Evolutionary conservation across 1,284 basidiomycete species (phyloP).

Genomic region (Laetiporus sulphureus): DNA sequence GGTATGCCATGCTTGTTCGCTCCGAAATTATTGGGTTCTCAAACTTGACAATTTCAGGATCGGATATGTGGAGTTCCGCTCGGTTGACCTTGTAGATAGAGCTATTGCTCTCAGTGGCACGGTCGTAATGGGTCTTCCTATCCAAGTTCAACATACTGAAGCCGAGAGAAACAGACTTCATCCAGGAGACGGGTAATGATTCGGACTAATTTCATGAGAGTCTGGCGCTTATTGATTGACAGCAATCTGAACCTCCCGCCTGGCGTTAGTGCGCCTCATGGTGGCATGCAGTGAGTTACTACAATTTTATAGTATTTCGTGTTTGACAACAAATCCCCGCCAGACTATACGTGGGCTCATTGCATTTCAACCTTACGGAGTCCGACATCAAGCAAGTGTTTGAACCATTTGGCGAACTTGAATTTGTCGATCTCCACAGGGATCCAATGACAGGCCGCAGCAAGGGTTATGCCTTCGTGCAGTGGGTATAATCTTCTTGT

Average conservation of each 20-base stretch:
- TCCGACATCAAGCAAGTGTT: slow-evolving; percentile 98
- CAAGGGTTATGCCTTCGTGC: slow-evolving; percentile 98
- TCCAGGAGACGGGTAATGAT: slow-evolving; percentile 70
- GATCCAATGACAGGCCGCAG: slow-evolving; percentile 90
- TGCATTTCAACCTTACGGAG: slow-evolving; percentile 94
- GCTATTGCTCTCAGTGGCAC: slow-evolving; percentile 89
- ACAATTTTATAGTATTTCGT: slow-evolving; percentile 2
- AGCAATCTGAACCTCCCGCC: slow-evolving; percentile 76
- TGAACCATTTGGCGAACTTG: slow-evolving; percentile 95
- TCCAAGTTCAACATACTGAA: slow-evolving; percentile 94
- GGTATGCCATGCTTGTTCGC: slow-evolving; percentile 44
- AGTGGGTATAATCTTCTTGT: too few relatives aligned
- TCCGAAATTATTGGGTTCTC: background rate
- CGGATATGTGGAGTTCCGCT: slow-evolving; percentile 94
- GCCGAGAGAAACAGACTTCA: slow-evolving; percentile 90
- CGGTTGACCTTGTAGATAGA: slow-evolving; percentile 85
- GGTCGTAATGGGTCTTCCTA: slow-evolving; percentile 95
- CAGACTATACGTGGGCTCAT: slow-evolving; percentile 93
- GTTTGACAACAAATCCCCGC: slow-evolving; percentile 1
- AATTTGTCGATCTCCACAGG: slow-evolving; percentile 96
- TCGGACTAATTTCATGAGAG: background rate
- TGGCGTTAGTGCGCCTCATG: slow-evolving; percentile 66
- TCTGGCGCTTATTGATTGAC: slow-evolving; percentile 6
- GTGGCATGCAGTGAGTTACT: slow-evolving; percentile 67
- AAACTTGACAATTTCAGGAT: slow-evolving; percentile 43